These are phyloP conservation scores for Arabidopsis arenosa DNA, from an alignment of 345 rosid genomes.

Conservation along the genomic window DNA sequence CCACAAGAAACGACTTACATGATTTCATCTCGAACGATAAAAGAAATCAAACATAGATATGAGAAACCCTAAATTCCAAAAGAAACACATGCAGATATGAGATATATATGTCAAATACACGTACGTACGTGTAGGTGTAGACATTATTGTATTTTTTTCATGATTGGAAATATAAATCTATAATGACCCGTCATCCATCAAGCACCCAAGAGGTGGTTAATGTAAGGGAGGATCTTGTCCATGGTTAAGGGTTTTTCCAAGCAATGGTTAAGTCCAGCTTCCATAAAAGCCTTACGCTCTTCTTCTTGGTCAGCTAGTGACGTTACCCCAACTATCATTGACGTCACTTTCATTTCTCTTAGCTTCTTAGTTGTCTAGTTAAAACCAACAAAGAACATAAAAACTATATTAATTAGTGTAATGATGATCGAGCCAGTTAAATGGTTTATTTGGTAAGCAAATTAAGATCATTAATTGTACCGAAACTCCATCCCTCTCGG, in stretches of 20 bases:
- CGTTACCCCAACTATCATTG: constrained; percentile 46
- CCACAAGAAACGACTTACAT: constrained; percentile 22
- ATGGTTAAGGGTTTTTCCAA: constrained; percentile 40
- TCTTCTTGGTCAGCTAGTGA: constrained; percentile 34
- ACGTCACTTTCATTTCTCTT: constrained; percentile 46
- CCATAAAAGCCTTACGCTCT: constrained; percentile 42
- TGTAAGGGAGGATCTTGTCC: constrained; percentile 33
- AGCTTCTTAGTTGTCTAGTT: constrained; percentile 45
- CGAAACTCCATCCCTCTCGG: constrained; percentile 40
- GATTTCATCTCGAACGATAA: background rate
- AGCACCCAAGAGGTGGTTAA: constrained; percentile 38
- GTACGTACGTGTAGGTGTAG: background rate
- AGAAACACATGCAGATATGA: constrained; percentile 2
- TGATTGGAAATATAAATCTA: background rate
- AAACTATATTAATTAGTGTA: background rate
- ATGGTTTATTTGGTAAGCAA: background rate
- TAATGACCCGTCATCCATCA: constrained; percentile 4
- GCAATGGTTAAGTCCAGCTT: constrained; percentile 46
- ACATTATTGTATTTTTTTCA: constrained; percentile 12
- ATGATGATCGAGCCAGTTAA: background rate
- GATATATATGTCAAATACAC: background rate
- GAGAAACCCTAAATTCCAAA: background rate
- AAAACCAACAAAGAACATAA: constrained; percentile 1
- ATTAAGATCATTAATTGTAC: constrained; percentile 19
- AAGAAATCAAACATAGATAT: background rate